A percentile compares a stretch with the other conserved stretches of the same genome.
These are phyloP conservation scores for Mytilinidion resinicola DNA, from an alignment of 495 filamentous ascomycete genomes.

Conservation along the genomic window DNA sequence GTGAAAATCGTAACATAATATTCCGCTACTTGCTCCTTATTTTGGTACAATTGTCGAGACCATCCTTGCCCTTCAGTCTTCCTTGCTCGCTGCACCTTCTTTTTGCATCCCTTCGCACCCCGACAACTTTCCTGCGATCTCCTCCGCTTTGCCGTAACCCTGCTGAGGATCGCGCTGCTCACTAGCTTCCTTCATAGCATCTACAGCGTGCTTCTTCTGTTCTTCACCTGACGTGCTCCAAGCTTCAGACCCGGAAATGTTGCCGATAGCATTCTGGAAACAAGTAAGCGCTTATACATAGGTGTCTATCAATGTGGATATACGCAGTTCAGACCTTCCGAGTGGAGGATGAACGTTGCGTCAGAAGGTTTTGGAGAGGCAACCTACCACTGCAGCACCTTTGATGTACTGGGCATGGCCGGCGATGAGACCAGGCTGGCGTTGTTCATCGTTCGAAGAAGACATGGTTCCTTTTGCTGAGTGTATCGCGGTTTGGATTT, in stretches of 20 bases:
- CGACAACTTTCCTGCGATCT: constrained; percentile 32
- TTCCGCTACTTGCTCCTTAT: background rate
- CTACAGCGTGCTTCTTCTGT: constrained; percentile 32
- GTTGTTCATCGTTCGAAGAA: constrained; percentile 22
- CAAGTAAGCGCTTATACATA: constrained; percentile 7
- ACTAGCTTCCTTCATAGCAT: constrained; percentile 35
- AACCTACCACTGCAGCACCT: constrained; percentile 34
- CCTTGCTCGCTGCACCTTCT: constrained; percentile 34
- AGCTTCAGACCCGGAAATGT: constrained; percentile 28
- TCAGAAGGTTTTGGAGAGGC: background rate
- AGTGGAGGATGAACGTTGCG: too few relatives aligned
- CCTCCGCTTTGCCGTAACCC: constrained; percentile 36
- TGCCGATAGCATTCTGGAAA: constrained; percentile 32
- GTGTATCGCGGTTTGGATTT: too few relatives aligned
- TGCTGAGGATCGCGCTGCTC: constrained; percentile 29
- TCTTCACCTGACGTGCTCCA: constrained; percentile 33
- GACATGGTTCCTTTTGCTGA: too few relatives aligned
- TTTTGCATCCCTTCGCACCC: constrained; percentile 39
- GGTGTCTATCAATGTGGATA: background rate
- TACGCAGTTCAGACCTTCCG: background rate
- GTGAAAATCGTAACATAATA: too few relatives aligned
- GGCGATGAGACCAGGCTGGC: constrained; percentile 33
- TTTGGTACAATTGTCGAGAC: background rate
- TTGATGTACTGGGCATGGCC: constrained; percentile 38
- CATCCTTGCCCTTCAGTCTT: background rate